These are phyloP conservation scores for Gymnopus androsaceus DNA, from an alignment of 1,284 basidiomycete genomes.

Conservation along the genomic window DNA sequence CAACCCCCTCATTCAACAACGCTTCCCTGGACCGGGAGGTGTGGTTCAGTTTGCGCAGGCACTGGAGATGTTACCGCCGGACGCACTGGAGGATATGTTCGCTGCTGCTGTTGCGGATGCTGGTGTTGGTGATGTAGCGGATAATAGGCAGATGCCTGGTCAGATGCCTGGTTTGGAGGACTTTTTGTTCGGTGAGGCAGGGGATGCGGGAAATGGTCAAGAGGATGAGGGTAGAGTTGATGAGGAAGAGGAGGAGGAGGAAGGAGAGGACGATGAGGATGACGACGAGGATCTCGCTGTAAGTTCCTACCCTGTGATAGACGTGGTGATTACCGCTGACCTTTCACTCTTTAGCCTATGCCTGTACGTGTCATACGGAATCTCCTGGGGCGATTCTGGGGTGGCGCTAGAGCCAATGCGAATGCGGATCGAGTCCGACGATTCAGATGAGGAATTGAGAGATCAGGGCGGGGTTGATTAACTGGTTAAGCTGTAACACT, in stretches of 20 bases:
- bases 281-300: constrained; percentile 50
- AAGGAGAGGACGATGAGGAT: constrained; percentile 25
- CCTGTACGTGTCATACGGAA: constrained; percentile 64
- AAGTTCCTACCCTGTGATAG: constrained; percentile 25
- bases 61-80: constrained; percentile 57
- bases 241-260: constrained; percentile 23
- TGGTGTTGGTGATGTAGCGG: constrained; percentile 9
- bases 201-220: constrained; percentile 21
- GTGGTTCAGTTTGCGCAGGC: constrained; percentile 63
- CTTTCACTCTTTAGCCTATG: constrained; percentile 46
- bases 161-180: constrained; percentile 37
- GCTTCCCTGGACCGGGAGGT: constrained; percentile 57
- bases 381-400: constrained; percentile 64
- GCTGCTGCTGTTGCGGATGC: constrained; percentile 34
- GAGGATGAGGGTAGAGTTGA: constrained; percentile 18
- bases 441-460: constrained; percentile 8
- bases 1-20: constrained; percentile 49
- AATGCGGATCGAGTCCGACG: not conserved
- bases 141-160: constrained; percentile 40
- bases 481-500: too few species aligned
- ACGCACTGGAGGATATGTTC: constrained; percentile 60
- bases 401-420: constrained; percentile 32
- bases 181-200: constrained; percentile 7
- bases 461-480: constrained; percentile 10
- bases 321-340: not conserved